Evolutionary conservation across 257 asterid species (phyloP).

Genomic region (Ajuga chamaepitys): DNA sequence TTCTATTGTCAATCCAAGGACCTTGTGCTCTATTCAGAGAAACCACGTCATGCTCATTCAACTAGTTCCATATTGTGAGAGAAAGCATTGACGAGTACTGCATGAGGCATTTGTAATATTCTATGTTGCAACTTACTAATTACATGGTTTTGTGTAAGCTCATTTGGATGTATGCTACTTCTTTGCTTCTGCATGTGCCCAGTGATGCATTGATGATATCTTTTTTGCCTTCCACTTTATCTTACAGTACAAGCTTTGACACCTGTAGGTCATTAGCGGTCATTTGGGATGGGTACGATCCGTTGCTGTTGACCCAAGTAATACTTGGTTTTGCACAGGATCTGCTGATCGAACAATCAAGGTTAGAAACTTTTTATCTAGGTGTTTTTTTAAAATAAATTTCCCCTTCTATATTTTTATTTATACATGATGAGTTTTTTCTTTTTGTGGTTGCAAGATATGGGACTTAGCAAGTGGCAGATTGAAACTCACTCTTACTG

Average conservation of each 20-base stretch:
- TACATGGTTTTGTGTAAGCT: not conserved
- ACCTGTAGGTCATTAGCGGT: conserved; percentile 84
- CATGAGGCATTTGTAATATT: not conserved
- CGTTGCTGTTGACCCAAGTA: conserved; percentile 93
- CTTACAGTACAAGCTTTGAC: conserved; percentile 7
- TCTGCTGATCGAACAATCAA: conserved; percentile 94
- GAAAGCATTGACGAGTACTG: not conserved
- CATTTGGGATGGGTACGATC: conserved; percentile 95
- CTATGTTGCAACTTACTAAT: not conserved
- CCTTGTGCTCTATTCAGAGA: not conserved
- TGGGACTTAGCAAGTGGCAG: conserved; percentile 90
- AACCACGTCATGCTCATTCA: not conserved
- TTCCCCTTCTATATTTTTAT: not conserved
- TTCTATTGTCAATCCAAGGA: not conserved
- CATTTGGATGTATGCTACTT: not conserved
- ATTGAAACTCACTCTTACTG: conserved; percentile 81
- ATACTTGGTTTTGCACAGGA: conserved; percentile 85
- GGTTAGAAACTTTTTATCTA: conserved; percentile 30
- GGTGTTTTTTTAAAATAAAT: not conserved
- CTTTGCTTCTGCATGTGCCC: not conserved
- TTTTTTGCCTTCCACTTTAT: not conserved
- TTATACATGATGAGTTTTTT: not conserved
- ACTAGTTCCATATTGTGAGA: not conserved
- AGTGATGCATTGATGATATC: not conserved
- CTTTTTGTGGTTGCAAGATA: conserved; percentile 36